Percentiles rank a stretch among this genome's conserved stretches.
These are phyloP conservation scores for Moricandia moricandioides DNA, from an alignment of 345 rosid species.

Conservation along the genomic window DNA sequence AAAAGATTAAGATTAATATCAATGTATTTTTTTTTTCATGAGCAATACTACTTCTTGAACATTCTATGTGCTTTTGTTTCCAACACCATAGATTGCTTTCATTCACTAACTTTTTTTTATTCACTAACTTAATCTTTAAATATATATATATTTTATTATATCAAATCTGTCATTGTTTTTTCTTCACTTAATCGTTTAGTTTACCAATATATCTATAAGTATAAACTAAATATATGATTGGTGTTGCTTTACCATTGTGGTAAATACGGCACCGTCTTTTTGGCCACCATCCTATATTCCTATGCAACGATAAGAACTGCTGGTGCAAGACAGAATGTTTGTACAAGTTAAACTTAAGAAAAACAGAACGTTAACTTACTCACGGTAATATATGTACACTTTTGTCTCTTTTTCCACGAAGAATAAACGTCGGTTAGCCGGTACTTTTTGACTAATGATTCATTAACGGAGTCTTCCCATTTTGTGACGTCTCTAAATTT, in stretches of 20 bases:
- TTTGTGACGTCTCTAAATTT: constrained; percentile 3
- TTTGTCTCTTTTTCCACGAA: neutral
- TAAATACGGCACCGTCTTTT: neutral
- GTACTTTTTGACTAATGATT: constrained; percentile 13
- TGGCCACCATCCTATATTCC: neutral
- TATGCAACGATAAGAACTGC: neutral
- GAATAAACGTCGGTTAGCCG: constrained; percentile 11
- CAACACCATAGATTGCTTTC: neutral
- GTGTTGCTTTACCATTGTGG: neutral
- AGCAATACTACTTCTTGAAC: neutral
- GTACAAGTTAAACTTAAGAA: neutral
- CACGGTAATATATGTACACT: neutral
- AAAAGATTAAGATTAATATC: neutral
- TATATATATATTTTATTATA: neutral
- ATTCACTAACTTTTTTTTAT: neutral
- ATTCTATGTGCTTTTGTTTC: neutral
- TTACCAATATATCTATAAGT: neutral
- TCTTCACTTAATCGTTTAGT: neutral
- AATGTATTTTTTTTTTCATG: neutral
- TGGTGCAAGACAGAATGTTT: neutral
- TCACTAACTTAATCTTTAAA: neutral
- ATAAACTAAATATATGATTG: neutral
- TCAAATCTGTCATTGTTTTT: neutral
- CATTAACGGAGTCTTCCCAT: constrained; percentile 12
- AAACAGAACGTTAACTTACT: neutral